These are phyloP conservation scores for Rhizomucor miehei DNA, from an alignment of 371 early-diverging fungal genomes.

Conservation along the genomic window DNA sequence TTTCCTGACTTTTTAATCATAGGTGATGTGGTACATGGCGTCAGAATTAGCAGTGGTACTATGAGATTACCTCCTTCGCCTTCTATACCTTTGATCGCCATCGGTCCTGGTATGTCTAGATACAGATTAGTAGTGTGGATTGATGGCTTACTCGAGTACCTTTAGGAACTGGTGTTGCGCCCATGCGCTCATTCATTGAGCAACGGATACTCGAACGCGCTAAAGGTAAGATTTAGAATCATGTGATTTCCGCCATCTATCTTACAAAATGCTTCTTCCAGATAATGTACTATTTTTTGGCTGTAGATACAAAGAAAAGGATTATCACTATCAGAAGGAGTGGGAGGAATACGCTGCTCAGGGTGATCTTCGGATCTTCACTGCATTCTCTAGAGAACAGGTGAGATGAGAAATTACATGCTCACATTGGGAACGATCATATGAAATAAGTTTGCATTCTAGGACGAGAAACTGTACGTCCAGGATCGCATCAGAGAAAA, in stretches of 20 bases:
- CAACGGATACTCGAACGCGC: conserved; percentile 52
- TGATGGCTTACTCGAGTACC: neutral
- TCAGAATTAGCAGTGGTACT: conserved; percentile 70
- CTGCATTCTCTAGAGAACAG: conserved; percentile 79
- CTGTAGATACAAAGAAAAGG: conserved; percentile 66
- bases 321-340: conserved; percentile 71
- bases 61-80: conserved; percentile 62
- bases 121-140: neutral
- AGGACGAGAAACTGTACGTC: conserved; percentile 60
- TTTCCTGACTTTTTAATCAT: neutral
- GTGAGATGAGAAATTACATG: conserved; percentile 1
- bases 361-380: conserved; percentile 51
- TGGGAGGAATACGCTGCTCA: conserved; percentile 51
- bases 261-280: no score
- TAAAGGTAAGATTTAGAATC: conserved; percentile 21
- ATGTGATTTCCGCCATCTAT: neutral
- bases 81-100: conserved; percentile 62
- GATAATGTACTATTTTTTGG: conserved; percentile 82
- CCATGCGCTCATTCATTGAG: conserved; percentile 84
- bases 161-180: conserved; percentile 85
- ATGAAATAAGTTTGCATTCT: neutral
- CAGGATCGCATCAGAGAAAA: conserved; percentile 77
- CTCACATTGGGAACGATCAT: no score
- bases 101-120: conserved; percentile 65
- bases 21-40: conserved; percentile 43